Evolutionary conservation across 2,329 filamentous ascomycete species (phyloP).

Genomic region (Fusarium secorum): DNA sequence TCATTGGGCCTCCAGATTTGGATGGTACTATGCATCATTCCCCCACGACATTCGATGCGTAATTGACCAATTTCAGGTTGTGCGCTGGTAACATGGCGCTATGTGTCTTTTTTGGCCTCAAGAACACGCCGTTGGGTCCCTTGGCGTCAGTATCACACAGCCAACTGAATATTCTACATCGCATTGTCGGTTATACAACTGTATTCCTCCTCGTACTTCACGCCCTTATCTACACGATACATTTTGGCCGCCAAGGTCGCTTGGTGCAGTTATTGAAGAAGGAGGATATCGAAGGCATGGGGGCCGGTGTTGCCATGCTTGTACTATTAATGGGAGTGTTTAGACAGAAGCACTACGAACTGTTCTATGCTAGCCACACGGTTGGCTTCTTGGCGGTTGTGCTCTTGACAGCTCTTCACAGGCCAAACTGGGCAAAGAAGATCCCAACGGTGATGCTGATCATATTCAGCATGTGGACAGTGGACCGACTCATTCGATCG

Average conservation of each 20-base stretch:
- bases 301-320: constrained; percentile 49
- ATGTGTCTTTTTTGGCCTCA: constrained; percentile 55
- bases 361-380: constrained; percentile 57
- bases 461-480: constrained; percentile 51
- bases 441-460: constrained; percentile 51
- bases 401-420: constrained; percentile 53
- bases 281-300: constrained; percentile 15
- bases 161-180: constrained; percentile 57
- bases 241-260: constrained; percentile 40
- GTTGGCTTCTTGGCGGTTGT: constrained; percentile 52
- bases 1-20: constrained; percentile 30
- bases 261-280: background rate
- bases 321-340: constrained; percentile 47
- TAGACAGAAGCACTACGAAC: constrained; percentile 53
- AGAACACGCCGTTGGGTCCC: constrained; percentile 57
- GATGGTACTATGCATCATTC: constrained; percentile 20
- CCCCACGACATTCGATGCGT: accelerated
- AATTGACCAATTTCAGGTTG: constrained; percentile 50
- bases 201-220: constrained; percentile 50
- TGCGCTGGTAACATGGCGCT: constrained; percentile 51
- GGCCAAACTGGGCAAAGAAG: constrained; percentile 50
- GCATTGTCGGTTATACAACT: constrained; percentile 54
- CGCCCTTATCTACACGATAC: constrained; percentile 44
- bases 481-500: constrained; percentile 53
- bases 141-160: constrained; percentile 47